Conservation (phyloP, 768 basidiomycete species). For the Boletellus emodensis region DNA sequence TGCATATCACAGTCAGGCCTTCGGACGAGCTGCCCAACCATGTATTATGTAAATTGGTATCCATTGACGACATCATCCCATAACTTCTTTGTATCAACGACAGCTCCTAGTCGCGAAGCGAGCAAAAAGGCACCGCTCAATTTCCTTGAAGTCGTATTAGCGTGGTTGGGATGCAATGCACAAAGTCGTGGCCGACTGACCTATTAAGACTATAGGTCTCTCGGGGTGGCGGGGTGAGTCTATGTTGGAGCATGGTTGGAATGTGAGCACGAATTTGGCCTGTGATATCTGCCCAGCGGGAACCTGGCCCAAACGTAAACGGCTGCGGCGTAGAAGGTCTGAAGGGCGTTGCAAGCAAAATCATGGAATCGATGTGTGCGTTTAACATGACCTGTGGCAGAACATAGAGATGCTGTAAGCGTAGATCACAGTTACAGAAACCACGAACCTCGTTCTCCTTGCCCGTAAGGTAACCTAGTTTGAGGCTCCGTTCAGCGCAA, state of each 20-base stretch:
- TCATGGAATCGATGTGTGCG: constrained; percentile 81
- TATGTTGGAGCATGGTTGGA: constrained; percentile 83
- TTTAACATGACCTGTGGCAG: constrained; percentile 63
- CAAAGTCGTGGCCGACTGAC: constrained; percentile 36
- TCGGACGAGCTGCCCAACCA: neutral
- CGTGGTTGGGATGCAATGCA: neutral
- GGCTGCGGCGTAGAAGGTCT: constrained; percentile 56
- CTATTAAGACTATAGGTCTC: constrained; percentile 96
- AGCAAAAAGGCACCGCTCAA: constrained; percentile 79
- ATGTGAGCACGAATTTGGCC: constrained; percentile 74
- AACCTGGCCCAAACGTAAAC: constrained; percentile 72
- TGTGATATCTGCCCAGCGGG: constrained; percentile 68
- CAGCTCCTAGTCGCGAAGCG: constrained; percentile 69
- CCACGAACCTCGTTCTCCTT: constrained; percentile 68
- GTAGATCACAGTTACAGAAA: neutral
- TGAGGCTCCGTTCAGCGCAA: constrained; percentile 71
- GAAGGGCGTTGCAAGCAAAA: constrained; percentile 85
- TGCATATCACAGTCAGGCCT: neutral
- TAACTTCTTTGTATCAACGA: constrained; percentile 64
- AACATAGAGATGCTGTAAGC: neutral
- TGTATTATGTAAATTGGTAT: constrained; percentile 17
- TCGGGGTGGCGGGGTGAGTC: constrained; percentile 86
- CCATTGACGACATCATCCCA: constrained; percentile 66
- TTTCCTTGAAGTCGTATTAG: constrained; percentile 43
- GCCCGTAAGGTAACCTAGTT: constrained; percentile 87